A percentile compares a stretch with the other conserved stretches of the same genome.
Conservation (phyloP, 371 early-diverging fungal species). For the Synchytrium microbalum region DNA sequence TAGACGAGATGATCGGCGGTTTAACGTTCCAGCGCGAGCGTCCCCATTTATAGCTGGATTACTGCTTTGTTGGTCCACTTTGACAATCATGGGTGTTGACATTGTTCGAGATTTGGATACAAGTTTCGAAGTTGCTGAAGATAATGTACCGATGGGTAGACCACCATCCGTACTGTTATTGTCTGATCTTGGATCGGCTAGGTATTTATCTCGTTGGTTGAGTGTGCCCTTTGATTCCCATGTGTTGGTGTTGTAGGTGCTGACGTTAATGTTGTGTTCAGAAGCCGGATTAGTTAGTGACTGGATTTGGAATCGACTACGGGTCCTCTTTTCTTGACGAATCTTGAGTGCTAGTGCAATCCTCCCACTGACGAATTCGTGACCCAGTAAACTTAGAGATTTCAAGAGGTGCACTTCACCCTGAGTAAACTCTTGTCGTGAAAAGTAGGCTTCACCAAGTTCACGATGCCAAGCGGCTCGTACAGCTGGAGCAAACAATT, state of each 20-base stretch:
- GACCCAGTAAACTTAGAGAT: slow-evolving; percentile 17
- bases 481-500: slow-evolving; percentile 6
- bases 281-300: no score
- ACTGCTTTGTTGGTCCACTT: neutral
- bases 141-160: neutral
- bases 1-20: slow-evolving; percentile 12
- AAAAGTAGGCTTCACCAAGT: slow-evolving; percentile 36
- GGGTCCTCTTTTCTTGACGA: neutral
- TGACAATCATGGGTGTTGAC: neutral
- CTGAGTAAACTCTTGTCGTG: slow-evolving; percentile 13
- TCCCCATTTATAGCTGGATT: neutral
- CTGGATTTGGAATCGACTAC: neutral
- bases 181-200: no score
- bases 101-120: neutral
- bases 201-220: no score
- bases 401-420: slow-evolving; percentile 27
- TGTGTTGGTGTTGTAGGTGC: no score
- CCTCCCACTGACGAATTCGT: slow-evolving; percentile 15
- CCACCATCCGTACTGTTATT: no score
- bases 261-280: no score
- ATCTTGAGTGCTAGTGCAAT: neutral
- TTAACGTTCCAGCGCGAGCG: neutral
- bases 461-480: slow-evolving; percentile 36
- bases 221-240: no score
- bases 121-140: neutral